These are phyloP conservation scores for Pseudozyma pruni DNA, from an alignment of 1,284 basidiomycete species.

Conservation along the genomic window DNA sequence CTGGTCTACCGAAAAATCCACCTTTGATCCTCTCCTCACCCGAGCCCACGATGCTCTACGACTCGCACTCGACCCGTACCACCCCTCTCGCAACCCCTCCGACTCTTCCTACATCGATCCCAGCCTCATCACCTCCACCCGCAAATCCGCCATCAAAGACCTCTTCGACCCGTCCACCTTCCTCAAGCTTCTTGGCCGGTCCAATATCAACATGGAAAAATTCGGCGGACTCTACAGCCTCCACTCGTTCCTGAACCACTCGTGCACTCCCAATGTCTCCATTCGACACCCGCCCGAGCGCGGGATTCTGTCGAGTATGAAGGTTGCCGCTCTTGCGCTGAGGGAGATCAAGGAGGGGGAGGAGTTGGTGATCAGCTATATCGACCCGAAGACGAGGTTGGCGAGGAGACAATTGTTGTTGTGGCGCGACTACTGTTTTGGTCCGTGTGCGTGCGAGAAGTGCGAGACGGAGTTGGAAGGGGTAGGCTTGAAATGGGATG, in stretches of 20 bases:
- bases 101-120: slow-evolving; percentile 75
- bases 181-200: slow-evolving; percentile 78
- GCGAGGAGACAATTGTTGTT: slow-evolving; percentile 74
- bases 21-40: slow-evolving; percentile 37
- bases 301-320: slow-evolving; percentile 72
- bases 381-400: slow-evolving; percentile 75
- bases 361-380: slow-evolving; percentile 80
- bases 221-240: slow-evolving; percentile 86
- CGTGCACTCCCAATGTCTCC: slow-evolving; percentile 80
- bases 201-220: slow-evolving; percentile 85
- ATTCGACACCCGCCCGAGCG: slow-evolving; percentile 77
- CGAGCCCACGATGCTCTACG: slow-evolving; percentile 33
- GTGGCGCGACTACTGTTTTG: slow-evolving; percentile 67
- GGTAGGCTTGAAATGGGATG: slow-evolving; percentile 19
- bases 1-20: slow-evolving; percentile 49
- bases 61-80: slow-evolving; percentile 52
- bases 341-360: slow-evolving; percentile 76
- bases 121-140: slow-evolving; percentile 69
- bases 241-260: slow-evolving; percentile 87
- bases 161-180: slow-evolving; percentile 82
- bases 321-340: slow-evolving; percentile 78
- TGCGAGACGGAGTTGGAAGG: slow-evolving; percentile 71
- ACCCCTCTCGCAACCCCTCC: slow-evolving; percentile 74
- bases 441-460: slow-evolving; percentile 75
- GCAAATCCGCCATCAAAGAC: slow-evolving; percentile 72